phyloP scores from a whole-genome alignment of 768 basidiomycete species.

The Amanita rimosa region DNA sequence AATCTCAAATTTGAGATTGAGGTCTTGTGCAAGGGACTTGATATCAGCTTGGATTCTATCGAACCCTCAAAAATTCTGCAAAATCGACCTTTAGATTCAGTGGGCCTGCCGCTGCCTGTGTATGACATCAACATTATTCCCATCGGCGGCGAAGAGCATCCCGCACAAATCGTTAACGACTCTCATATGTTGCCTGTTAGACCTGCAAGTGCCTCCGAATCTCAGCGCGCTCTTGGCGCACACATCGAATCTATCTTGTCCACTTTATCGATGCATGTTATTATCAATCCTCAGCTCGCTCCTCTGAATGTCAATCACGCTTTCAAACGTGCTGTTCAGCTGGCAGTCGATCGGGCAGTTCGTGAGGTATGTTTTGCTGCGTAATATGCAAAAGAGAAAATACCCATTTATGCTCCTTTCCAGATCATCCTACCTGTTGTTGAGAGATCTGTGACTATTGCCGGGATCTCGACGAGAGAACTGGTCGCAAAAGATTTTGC shows the following conservation, averaged over 20 bases:
- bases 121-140: slow-evolving; percentile 77
- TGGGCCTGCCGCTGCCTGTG: slow-evolving; percentile 59
- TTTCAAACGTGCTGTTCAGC: slow-evolving; percentile 84
- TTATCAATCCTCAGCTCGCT: slow-evolving; percentile 66
- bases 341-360: slow-evolving; percentile 89
- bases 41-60: slow-evolving; percentile 75
- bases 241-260: slow-evolving; percentile 78
- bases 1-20: slow-evolving; percentile 99
- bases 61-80: slow-evolving; percentile 79
- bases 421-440: slow-evolving; percentile 96
- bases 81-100: slow-evolving; percentile 52
- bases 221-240: slow-evolving; percentile 55
- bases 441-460: slow-evolving; percentile 96
- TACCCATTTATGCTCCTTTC: slow-evolving; percentile 3
- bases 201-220: slow-evolving; percentile 46
- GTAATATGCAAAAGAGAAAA: slow-evolving; percentile 10
- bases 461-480: slow-evolving; percentile 94
- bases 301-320: slow-evolving; percentile 66
- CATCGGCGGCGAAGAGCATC: slow-evolving; percentile 54
- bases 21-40: slow-evolving; percentile 85
- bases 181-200: slow-evolving; percentile 54
- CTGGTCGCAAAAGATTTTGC: slow-evolving; percentile 94
- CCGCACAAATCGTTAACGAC: slow-evolving; percentile 31
- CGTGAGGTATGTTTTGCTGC: slow-evolving; percentile 52
- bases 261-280: slow-evolving; percentile 58